Evolutionary conservation across 2,329 filamentous ascomycete genomes (phyloP).

Genomic region (Epichloe brachyelytri): DNA sequence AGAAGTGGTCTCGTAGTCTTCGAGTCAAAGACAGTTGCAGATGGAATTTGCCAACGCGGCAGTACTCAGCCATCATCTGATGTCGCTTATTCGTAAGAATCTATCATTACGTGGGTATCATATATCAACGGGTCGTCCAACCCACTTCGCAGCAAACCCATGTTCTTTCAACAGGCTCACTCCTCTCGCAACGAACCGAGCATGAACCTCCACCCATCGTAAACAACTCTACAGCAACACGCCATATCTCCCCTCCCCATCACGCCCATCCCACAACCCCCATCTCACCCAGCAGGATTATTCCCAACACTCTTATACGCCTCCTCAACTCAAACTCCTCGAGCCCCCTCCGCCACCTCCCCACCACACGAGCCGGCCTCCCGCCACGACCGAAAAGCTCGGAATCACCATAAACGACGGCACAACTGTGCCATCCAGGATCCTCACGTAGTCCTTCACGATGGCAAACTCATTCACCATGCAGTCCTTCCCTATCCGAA

Average conservation of each 20-base stretch:
- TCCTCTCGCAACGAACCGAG: no score
- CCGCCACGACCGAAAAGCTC: constrained; percentile 83
- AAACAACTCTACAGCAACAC: no score
- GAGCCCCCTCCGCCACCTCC: constrained; percentile 58
- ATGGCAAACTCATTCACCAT: constrained; percentile 79
- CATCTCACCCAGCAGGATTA: constrained; percentile 21
- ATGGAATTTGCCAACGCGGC: neutral
- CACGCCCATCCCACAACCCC: neutral
- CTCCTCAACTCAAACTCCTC: constrained; percentile 53
- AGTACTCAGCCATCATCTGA: neutral
- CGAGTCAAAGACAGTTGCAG: neutral
- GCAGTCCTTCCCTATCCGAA: constrained; percentile 67
- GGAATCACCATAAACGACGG: constrained; percentile 85
- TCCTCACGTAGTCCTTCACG: constrained; percentile 83
- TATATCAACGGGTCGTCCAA: no score
- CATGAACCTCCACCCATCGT: no score
- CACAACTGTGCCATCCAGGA: constrained; percentile 74
- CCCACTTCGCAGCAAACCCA: no score
- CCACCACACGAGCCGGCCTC: constrained; percentile 64
- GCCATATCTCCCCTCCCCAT: no score
- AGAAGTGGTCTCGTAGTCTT: neutral
- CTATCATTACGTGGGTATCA: neutral
- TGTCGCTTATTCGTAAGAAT: neutral
- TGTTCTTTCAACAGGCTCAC: no score
- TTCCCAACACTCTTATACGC: constrained; percentile 53